Evolutionary conservation across 352 stramenopile genomes (phyloP).

Genomic region (Pythium coloratum): DNA sequence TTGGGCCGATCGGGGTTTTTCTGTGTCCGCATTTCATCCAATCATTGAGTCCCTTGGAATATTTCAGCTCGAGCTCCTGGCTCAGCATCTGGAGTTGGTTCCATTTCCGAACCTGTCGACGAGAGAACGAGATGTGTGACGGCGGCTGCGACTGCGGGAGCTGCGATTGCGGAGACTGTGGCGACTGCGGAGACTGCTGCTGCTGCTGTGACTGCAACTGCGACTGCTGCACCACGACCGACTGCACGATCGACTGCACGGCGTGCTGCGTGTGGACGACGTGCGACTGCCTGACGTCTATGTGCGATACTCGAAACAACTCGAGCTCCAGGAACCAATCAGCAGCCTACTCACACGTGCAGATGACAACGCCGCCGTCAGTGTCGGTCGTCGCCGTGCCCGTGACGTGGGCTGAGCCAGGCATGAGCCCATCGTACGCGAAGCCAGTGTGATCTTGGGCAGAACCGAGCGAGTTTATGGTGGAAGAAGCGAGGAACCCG

Average conservation of each 20-base stretch:
- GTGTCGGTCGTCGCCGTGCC: slow-evolving; percentile 14
- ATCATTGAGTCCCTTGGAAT: neutral
- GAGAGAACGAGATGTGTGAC: slow-evolving; percentile 13
- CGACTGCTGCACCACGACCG: neutral
- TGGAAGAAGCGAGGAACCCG: no score
- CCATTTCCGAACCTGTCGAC: neutral
- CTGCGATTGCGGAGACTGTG: slow-evolving; percentile 3
- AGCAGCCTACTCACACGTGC: neutral
- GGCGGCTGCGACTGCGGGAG: slow-evolving; percentile 1
- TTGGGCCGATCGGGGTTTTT: no score
- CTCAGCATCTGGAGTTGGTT: neutral
- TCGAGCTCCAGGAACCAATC: neutral
- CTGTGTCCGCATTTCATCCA: no score
- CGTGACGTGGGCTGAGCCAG: neutral
- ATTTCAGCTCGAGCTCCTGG: neutral
- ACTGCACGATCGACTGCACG: neutral
- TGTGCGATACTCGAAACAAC: neutral
- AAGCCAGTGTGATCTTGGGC: neutral
- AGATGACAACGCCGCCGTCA: neutral
- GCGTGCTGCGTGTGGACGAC: slow-evolving; percentile 1
- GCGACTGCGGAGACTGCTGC: slow-evolving; percentile 5
- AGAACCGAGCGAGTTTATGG: neutral
- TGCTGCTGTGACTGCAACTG: neutral
- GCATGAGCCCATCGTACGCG: neutral
- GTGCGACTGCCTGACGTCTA: neutral